Evolutionary conservation across 2,329 filamentous ascomycete genomes (phyloP).

Genomic region (Aspergillus piperis): DNA sequence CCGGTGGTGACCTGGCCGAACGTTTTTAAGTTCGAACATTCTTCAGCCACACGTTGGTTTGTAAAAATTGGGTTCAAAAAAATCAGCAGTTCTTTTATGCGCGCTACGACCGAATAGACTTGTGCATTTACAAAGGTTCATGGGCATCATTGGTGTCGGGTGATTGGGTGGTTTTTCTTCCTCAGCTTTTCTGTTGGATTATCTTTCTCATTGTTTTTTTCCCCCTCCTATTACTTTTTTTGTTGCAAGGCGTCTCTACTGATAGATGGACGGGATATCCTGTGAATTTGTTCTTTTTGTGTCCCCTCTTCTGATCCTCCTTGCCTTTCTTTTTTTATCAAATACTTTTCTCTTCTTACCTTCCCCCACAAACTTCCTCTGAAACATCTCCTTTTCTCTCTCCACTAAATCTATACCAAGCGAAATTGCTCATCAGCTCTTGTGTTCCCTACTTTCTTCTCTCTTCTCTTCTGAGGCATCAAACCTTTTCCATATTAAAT

Average conservation of each 20-base stretch:
- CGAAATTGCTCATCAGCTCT: constrained; percentile 16
- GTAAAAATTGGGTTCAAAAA: constrained; percentile 18
- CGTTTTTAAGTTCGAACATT: constrained; percentile 43
- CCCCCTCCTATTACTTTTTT: constrained; percentile 9
- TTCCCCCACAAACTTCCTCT: neutral
- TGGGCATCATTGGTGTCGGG: constrained; percentile 42
- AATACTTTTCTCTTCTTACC: neutral
- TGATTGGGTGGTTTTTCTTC: constrained; percentile 18
- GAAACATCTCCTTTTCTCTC: constrained; percentile 6
- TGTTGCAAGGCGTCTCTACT: constrained; percentile 26
- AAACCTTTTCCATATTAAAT: neutral
- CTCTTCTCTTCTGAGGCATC: constrained; percentile 13
- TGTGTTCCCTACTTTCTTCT: constrained; percentile 17
- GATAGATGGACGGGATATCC: constrained; percentile 31
- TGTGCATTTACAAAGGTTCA: constrained; percentile 41
- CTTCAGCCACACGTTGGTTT: constrained; percentile 8
- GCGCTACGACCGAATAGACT: constrained; percentile 44
- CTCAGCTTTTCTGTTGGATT: neutral
- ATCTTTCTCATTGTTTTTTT: constrained; percentile 8
- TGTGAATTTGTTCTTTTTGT: constrained; percentile 18
- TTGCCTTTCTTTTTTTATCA: neutral
- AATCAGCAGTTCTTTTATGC: constrained; percentile 29
- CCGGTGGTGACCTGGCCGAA: constrained; percentile 69
- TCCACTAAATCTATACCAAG: neutral
- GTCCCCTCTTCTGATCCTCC: constrained; percentile 12